Base-by-base conservation (phyloP, 768 basidiomycete genomes). In the Suillus clintonianus region DNA sequence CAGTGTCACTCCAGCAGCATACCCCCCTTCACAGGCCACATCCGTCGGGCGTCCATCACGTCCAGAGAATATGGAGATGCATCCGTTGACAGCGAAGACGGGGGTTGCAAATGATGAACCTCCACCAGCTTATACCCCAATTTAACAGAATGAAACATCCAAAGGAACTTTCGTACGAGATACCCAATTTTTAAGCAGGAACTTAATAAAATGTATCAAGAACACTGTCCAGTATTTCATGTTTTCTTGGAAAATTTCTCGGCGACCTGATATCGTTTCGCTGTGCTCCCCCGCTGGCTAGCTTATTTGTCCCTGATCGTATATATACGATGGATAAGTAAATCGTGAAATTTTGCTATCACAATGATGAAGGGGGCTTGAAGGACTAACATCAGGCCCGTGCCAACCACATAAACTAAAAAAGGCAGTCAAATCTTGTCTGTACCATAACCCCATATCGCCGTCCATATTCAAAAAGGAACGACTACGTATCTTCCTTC, bases 101-200 rank as follows among this genome's bases (percentile, higher is more conserved):
- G 74, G 67, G 15, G 36, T 37, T 36, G 58, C 62, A 15, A 30
- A 47, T 24, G 63, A 57, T 2, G 74, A 73, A 2, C 65, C 73
- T 34, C 73, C 73, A 13, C 73, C 73, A 14, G 69, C 74, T 34
- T 74, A 74, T 14, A 76, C 73, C 22, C 66, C 67, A 15, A 4
- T 65, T 2, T 67, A 34, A 74, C 15, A 56, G 22, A 10, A 56
- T 56, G 37, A 15, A 56, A 6, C 24, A 6, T 56, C 24, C 19
- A n/a, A 5, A 36, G 2, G 14, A 22, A 39, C 4, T 27, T 9
- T 11, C 37, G 2, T 39, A 27, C 24, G 17, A 39, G 14, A 57
- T 57, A 57, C 55, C 55, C 24, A 10, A 41, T 27, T 19, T 19
- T 57, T 27, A 56, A 39, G 14, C 37, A 57, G 37, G 17, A 19